Base-by-base conservation (phyloP, 2,329 filamentous ascomycete genomes). In the Lachnellula suecica region DNA sequence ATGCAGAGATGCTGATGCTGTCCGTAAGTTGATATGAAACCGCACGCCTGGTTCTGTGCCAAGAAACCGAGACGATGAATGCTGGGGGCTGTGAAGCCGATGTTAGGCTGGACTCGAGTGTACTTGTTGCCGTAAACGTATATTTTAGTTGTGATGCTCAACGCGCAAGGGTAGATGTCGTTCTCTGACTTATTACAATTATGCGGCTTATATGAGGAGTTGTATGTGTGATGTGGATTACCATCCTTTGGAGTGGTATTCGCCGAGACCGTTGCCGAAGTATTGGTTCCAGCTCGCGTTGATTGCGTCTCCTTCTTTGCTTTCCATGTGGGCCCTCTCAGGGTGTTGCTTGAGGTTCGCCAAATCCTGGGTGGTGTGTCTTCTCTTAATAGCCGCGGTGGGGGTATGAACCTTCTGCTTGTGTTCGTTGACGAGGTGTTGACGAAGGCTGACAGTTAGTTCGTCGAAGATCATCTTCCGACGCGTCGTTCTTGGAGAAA, bases 391-490 rank as follows among this genome's bases (percentile, higher is more conserved):
- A 49, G 93, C 89, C 1, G 92, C 91, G 59, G 93, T 92, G 64
- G 87, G 89, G 7, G 91, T 93, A 29, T 89, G 88, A 53, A 90
- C 91, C 79, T 94, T 96, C 68, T 97, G 93, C 67, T 96, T 91
- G 47, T 94, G 87, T 70, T 99, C 94, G 89, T 91, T 96, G 15
- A 97, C 81, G 15, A 99, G 84, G 64, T 97, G 89, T 62, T 91
- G 89, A 20, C 94, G 85, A 3, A 99, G 84, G 20, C 91, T 96
- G 69, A 96, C 91, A 2, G 93, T 97, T 49, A 99, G 77, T 74
- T 99, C 94, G 0, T 90, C 95, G 8, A 90, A 88, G 51, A 99
- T 81, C 94, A 99, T 99, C 71, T 97, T 95, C 55, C 92, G 84
- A 47, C 94, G 84, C 0, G 92, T 97, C 0, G 93, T 97, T 52